Conservation (phyloP, 2,329 filamentous ascomycete species). For the Sporothrix brunneoviolacea region DNA sequence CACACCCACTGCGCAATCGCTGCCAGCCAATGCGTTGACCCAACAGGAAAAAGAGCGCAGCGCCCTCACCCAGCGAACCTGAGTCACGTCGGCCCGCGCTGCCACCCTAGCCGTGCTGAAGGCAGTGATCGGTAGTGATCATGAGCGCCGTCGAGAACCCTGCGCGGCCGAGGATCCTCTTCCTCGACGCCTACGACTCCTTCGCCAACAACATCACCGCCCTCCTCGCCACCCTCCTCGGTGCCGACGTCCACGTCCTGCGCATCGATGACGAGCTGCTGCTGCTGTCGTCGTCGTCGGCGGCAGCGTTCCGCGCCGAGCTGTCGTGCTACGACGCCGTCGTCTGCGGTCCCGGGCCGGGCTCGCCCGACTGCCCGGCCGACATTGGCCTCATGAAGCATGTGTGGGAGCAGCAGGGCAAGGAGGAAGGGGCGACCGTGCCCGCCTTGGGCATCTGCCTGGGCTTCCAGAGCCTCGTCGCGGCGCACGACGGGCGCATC, state of each 20-base stretch:
- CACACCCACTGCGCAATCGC: no score
- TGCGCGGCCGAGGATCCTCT: conserved; percentile 53
- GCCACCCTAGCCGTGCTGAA: no score
- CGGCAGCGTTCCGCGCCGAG: conserved; percentile 41
- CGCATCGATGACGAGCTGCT: conserved; percentile 69
- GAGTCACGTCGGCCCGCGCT: no score
- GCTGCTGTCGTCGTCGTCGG: conserved; percentile 35
- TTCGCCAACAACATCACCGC: conserved; percentile 94
- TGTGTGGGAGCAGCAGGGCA: conserved; percentile 55
- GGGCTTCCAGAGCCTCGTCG: conserved; percentile 75
- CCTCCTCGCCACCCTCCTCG: conserved; percentile 64
- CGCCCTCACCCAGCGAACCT: no score
- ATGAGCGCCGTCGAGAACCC: no score
- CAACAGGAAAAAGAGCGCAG: no score
- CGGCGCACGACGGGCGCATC: conserved; percentile 57
- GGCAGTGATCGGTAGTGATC: no score
- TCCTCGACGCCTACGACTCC: conserved; percentile 93
- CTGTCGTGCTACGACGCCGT: conserved; percentile 68
- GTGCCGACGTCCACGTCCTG: conserved; percentile 62
- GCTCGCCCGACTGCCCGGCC: conserved; percentile 61
- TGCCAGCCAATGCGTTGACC: no score
- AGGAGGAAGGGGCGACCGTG: not conserved
- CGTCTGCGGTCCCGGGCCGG: conserved; percentile 85
- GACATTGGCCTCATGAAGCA: conserved; percentile 78
- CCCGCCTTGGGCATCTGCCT: conserved; percentile 86